Percentiles rank a stretch among this genome's conserved stretches.
These are phyloP conservation scores for Alternaria sp. DNA, from an alignment of 2,329 filamentous ascomycete genomes.

Conservation along the genomic window DNA sequence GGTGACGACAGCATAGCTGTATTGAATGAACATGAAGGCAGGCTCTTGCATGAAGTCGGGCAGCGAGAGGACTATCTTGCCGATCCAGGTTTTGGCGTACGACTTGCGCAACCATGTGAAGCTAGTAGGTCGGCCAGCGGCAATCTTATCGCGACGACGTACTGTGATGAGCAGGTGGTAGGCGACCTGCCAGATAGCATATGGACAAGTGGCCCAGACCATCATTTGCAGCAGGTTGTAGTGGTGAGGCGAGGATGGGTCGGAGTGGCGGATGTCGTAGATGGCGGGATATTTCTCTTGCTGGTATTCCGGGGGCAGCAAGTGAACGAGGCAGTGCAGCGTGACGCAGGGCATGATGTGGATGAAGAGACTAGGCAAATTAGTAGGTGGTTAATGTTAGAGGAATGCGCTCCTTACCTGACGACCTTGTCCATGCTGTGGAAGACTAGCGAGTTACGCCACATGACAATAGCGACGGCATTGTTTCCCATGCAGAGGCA, in stretches of 20 bases:
- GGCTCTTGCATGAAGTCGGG: constrained; percentile 80
- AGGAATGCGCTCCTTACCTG: constrained; percentile 57
- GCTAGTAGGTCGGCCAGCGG: constrained; percentile 90
- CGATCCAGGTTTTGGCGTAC: constrained; percentile 89
- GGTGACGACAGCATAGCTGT: constrained; percentile 84
- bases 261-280: constrained; percentile 75
- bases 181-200: constrained; percentile 86
- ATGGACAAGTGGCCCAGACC: constrained; percentile 90
- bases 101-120: constrained; percentile 96
- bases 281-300: constrained; percentile 80
- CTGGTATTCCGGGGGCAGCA: constrained; percentile 71
- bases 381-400: constrained; percentile 10
- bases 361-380: constrained; percentile 77
- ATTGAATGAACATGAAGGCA: constrained; percentile 96
- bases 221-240: constrained; percentile 87
- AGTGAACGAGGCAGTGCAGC: constrained; percentile 89
- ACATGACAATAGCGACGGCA: constrained; percentile 97
- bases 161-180: constrained; percentile 98
- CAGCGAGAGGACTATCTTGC: constrained; percentile 79
- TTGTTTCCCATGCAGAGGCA: constrained; percentile 97
- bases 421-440: constrained; percentile 98
- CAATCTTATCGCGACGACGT: constrained; percentile 92
- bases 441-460: constrained; percentile 97
- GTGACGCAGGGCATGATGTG: constrained; percentile 98
- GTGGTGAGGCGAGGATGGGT: constrained; percentile 75